Conservation (phyloP, 768 basidiomycete genomes). For the Termitomyces eurrhizus region DNA sequence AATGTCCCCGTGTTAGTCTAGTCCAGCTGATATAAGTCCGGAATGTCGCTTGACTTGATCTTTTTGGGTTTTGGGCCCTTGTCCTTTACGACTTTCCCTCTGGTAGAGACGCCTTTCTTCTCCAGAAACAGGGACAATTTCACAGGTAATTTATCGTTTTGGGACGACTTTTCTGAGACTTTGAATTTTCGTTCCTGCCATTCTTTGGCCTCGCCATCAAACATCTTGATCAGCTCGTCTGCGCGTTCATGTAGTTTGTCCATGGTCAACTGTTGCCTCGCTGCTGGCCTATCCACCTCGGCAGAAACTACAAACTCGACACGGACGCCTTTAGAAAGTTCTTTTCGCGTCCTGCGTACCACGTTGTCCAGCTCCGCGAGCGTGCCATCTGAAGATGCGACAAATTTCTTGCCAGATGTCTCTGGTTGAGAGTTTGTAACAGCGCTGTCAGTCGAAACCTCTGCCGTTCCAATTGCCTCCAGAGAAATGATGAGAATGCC, state of each 20-base stretch:
- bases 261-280: no score
- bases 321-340: not conserved
- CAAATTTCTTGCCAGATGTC: not conserved
- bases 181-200: not conserved
- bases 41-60: not conserved
- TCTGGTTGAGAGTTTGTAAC: not conserved
- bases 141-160: no score
- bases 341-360: not conserved
- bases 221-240: not conserved
- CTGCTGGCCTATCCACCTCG: not conserved
- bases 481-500: conserved; percentile 40
- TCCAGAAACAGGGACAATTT: conserved; percentile 7
- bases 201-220: not conserved
- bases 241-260: not conserved
- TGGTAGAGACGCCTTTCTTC: not conserved
- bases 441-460: not conserved
- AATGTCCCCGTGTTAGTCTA: not conserved
- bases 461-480: conserved; percentile 27
- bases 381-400: not conserved
- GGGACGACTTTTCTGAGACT: not conserved
- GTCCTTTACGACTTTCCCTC: conserved; percentile 1
- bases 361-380: not conserved
- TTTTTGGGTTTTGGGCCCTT: conserved; percentile 13
- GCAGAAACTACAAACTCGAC: conserved; percentile 4
- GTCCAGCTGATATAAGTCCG: conserved; percentile 9